Evolutionary conservation across 176 grass and related monocot species (phyloP).

Genomic region (Elaeis guineensis): DNA sequence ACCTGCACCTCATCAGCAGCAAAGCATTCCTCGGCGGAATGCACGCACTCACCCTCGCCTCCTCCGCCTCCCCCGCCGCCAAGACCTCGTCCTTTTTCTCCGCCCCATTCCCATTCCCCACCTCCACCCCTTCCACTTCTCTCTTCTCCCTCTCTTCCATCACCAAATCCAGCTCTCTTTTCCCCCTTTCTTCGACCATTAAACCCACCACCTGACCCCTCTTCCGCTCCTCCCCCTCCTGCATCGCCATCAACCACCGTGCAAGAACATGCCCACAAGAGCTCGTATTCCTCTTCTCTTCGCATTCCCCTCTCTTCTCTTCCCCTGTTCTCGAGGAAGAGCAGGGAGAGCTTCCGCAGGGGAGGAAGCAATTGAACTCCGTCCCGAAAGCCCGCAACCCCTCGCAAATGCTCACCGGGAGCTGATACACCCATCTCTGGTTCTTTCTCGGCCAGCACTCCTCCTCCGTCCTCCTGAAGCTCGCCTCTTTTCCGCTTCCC

Average conservation of each 20-base stretch:
- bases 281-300: conserved; percentile 20
- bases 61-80: conserved; percentile 59
- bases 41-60: conserved; percentile 76
- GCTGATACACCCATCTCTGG: conserved; percentile 87
- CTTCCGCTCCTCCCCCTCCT: conserved; percentile 27
- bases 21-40: conserved; percentile 86
- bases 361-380: conserved; percentile 42
- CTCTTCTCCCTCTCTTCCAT: conserved; percentile 26
- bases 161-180: conserved; percentile 45
- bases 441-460: conserved; percentile 57
- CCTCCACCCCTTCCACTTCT: conserved; percentile 16
- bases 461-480: conserved; percentile 61
- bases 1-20: conserved; percentile 89
- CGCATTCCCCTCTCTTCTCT: conserved; percentile 27
- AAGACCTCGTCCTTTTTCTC: conserved; percentile 71
- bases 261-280: conserved; percentile 72
- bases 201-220: conserved; percentile 33
- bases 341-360: conserved; percentile 72
- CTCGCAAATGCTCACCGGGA: conserved; percentile 93
- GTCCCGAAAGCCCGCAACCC: conserved; percentile 69
- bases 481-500: conserved; percentile 44
- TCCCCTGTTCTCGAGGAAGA: conserved; percentile 30
- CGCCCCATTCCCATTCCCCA: conserved; percentile 22
- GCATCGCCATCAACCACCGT: conserved; percentile 53
- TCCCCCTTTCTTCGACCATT: conserved; percentile 37